These are phyloP conservation scores for Ophiocordyceps australis DNA, from an alignment of 2,329 filamentous ascomycete genomes.

Conservation along the genomic window DNA sequence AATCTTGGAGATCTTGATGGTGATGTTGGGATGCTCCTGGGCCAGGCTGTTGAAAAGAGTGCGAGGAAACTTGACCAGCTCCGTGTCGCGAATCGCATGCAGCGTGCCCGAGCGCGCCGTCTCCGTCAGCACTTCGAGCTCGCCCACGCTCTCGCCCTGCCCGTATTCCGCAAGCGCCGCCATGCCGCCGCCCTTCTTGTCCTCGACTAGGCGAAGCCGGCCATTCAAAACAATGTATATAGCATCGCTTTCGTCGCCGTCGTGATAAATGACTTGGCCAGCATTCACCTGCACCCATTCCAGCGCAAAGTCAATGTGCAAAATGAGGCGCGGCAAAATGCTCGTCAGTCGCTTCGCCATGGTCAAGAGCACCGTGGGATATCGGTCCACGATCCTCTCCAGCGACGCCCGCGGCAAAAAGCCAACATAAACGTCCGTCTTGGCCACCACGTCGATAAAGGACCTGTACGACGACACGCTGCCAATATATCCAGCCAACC, in stretches of 20 bases:
- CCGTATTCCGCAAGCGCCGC: slow-evolving; percentile 83
- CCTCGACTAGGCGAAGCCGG: slow-evolving; percentile 67
- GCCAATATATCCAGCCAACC: slow-evolving; percentile 83
- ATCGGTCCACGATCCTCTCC: slow-evolving; percentile 81
- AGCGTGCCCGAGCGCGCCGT: slow-evolving; percentile 77
- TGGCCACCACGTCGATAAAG: slow-evolving; percentile 90
- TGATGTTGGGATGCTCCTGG: slow-evolving; percentile 92
- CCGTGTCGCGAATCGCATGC: slow-evolving; percentile 91
- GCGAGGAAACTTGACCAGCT: slow-evolving; percentile 88
- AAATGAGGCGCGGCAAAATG: slow-evolving; percentile 70
- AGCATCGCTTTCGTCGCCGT: slow-evolving; percentile 88
- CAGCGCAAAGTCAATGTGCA: slow-evolving; percentile 94
- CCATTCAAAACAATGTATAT: slow-evolving; percentile 97
- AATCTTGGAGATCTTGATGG: slow-evolving; percentile 97
- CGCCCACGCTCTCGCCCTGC: slow-evolving; percentile 93
- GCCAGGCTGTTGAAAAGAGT: slow-evolving; percentile 95
- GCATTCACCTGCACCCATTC: slow-evolving; percentile 97
- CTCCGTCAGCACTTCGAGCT: slow-evolving; percentile 93
- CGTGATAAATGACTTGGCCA: slow-evolving; percentile 85
- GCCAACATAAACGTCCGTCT: slow-evolving; percentile 95
- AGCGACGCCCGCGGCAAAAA: slow-evolving; percentile 75
- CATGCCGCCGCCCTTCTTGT: slow-evolving; percentile 64
- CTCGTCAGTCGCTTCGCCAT: slow-evolving; percentile 91
- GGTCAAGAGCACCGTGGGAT: slow-evolving; percentile 81
- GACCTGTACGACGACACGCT: slow-evolving; percentile 90